A percentile compares a stretch with the other conserved stretches of the same genome.
Evolutionary conservation across 352 stramenopile species (phyloP).

Genomic region (Phytopythium mirpurense): DNA sequence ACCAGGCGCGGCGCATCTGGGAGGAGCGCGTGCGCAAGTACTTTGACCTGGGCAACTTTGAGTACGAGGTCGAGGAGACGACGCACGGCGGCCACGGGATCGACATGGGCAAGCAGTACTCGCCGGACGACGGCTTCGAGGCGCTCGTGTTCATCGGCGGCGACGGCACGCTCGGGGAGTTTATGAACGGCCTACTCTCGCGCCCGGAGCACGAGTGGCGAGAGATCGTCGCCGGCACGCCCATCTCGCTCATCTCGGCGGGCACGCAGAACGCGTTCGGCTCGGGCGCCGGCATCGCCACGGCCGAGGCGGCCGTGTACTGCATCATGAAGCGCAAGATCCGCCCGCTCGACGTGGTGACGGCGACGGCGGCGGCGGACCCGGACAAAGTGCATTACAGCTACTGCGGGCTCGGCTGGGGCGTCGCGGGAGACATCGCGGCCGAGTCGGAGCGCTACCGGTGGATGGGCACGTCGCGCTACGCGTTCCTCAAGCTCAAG

Average conservation of each 20-base stretch:
- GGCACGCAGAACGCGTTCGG: constrained; percentile 77
- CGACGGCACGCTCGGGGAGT: constrained; percentile 76
- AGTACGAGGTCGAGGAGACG: constrained; percentile 74
- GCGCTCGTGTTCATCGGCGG: constrained; percentile 73
- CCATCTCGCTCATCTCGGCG: constrained; percentile 61
- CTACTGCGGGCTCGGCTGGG: constrained; percentile 80
- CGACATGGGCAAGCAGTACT: constrained; percentile 74
- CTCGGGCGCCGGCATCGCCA: constrained; percentile 58
- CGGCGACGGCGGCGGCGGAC: constrained; percentile 51
- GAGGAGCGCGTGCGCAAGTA: constrained; percentile 69
- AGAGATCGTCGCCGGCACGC: constrained; percentile 65
- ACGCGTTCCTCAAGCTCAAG: constrained; percentile 78
- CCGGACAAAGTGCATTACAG: constrained; percentile 66
- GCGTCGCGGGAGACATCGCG: constrained; percentile 67
- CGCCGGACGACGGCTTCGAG: constrained; percentile 69
- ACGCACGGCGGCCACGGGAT: constrained; percentile 64
- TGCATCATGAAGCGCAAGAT: constrained; percentile 84
- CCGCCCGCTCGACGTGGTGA: constrained; percentile 61
- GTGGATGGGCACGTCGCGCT: constrained; percentile 70
- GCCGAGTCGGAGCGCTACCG: constrained; percentile 75
- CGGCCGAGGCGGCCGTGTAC: constrained; percentile 56
- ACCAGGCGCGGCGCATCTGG: constrained; percentile 61
- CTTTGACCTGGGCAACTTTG: constrained; percentile 71
- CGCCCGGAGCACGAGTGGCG: constrained; percentile 66
- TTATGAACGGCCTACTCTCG: constrained; percentile 77